These are phyloP conservation scores for Botrytis paeoniae DNA, from an alignment of 2,329 filamentous ascomycete species.

Conservation along the genomic window DNA sequence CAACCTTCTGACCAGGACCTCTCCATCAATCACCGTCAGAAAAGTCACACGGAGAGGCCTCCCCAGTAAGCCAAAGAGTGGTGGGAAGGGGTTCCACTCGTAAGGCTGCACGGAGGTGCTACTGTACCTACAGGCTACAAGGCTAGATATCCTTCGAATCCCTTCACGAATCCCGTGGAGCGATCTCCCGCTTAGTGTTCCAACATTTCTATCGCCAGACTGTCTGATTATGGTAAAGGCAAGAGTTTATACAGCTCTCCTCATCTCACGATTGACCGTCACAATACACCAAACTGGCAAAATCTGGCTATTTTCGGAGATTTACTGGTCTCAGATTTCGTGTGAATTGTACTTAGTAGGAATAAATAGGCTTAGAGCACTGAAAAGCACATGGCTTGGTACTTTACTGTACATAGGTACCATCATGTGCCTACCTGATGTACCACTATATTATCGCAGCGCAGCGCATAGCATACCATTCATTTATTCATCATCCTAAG, in stretches of 20 bases:
- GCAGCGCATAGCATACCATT: not conserved
- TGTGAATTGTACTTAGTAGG: not conserved
- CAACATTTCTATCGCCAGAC: not conserved
- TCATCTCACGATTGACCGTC: conserved; percentile 1
- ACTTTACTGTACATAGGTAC: not conserved
- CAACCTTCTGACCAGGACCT: conserved; percentile 13
- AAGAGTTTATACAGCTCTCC: conserved; percentile 20
- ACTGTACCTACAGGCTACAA: conserved; percentile 11
- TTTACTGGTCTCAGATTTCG: not conserved
- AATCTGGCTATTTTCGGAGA: not conserved
- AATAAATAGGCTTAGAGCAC: not conserved
- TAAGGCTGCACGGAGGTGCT: conserved; percentile 20
- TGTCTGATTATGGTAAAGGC: conserved; percentile 15
- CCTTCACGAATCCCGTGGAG: conserved; percentile 12
- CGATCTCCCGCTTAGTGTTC: conserved; percentile 16
- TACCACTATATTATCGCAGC: not conserved
- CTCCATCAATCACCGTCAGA: not conserved
- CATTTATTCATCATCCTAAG: not conserved
- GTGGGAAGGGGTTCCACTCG: conserved; percentile 18
- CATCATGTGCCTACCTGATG: not conserved
- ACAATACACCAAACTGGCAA: conserved; percentile 4
- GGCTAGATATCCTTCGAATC: conserved; percentile 15
- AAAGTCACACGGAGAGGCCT: conserved; percentile 8
- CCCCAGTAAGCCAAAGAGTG: not conserved
- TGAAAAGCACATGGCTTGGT: not conserved